phyloP scores from a whole-genome alignment of 352 stramenopile genomes.

The Phytopythium boreale region DNA sequence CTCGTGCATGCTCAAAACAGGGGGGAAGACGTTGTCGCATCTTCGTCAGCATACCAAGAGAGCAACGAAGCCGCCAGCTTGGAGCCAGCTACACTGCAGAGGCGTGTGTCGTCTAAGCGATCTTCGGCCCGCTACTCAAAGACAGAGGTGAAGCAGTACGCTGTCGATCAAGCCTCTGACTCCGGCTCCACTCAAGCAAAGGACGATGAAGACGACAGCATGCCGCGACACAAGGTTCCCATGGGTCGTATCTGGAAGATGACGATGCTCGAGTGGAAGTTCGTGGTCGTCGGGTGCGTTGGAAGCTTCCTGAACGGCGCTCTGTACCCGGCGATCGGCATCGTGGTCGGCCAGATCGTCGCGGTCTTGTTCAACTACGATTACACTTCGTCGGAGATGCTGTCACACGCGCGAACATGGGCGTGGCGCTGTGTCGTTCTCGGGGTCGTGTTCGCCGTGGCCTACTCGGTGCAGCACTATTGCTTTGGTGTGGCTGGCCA shows the following conservation, averaged over 20 bases:
- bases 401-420: slow-evolving; percentile 22
- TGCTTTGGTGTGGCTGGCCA: slow-evolving; percentile 48
- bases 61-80: background rate
- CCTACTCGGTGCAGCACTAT: slow-evolving; percentile 43
- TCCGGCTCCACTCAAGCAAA: background rate
- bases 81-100: background rate
- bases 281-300: slow-evolving; percentile 35
- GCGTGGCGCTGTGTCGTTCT: slow-evolving; percentile 28
- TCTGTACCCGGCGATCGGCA: slow-evolving; percentile 44
- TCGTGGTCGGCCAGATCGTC: slow-evolving; percentile 54
- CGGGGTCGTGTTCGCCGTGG: slow-evolving; percentile 32
- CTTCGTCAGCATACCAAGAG: background rate
- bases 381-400: slow-evolving; percentile 39
- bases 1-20: slow-evolving; percentile 45
- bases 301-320: slow-evolving; percentile 35
- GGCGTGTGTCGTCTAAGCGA: background rate
- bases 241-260: slow-evolving; percentile 45
- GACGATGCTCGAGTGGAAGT: slow-evolving; percentile 40
- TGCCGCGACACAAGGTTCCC: slow-evolving; percentile 5
- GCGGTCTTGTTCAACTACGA: slow-evolving; percentile 43
- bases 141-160: slow-evolving; percentile 5
- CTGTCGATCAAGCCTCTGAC: background rate
- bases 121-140: slow-evolving; percentile 5
- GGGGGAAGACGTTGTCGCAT: slow-evolving; percentile 1
- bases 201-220: slow-evolving; percentile 3